A percentile compares a stretch with the other conserved stretches of the same genome.
Conservation (phyloP, 139 green algal genomes). For the Pseudopediastrum boryanum region DNA sequence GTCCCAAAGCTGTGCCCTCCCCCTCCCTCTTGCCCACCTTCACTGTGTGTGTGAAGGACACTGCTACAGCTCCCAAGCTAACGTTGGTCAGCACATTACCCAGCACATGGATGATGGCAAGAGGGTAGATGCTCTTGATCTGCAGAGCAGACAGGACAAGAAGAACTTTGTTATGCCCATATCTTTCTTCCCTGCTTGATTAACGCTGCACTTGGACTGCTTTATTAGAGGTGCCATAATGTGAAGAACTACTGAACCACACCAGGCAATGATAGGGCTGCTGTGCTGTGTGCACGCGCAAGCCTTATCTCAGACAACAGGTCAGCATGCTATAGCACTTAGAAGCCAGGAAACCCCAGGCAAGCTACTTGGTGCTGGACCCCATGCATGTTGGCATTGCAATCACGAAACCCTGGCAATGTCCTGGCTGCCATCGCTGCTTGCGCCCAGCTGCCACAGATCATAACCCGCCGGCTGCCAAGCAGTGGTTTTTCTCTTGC, state of each 20-base stretch:
- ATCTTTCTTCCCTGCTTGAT: too few species aligned
- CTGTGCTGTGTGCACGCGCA: not conserved
- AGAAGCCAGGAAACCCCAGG: too few species aligned
- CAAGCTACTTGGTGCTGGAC: too few species aligned
- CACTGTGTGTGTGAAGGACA: conserved; percentile 99
- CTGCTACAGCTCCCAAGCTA: conserved; percentile 91
- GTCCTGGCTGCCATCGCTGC: too few species aligned
- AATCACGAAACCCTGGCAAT: too few species aligned
- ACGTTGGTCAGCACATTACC: conserved; percentile 99
- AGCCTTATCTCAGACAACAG: not conserved
- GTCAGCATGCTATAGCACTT: not conserved
- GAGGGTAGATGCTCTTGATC: conserved; percentile 83
- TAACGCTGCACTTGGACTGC: not conserved
- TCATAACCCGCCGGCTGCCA: too few species aligned
- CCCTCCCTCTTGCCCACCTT: too few species aligned
- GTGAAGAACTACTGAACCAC: not conserved
- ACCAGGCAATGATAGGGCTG: not conserved
- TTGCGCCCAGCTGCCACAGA: too few species aligned
- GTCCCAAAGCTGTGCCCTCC: too few species aligned
- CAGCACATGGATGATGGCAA: conserved; percentile 94
- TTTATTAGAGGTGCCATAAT: not conserved
- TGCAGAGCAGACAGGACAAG: conserved; percentile 24
- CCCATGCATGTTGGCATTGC: too few species aligned
- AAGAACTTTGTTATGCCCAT: too few species aligned
- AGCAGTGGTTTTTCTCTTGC: too few species aligned